These are phyloP conservation scores for Ampelocalamus luodianensis DNA, from an alignment of 176 grass and related monocot genomes.

Conservation along the genomic window DNA sequence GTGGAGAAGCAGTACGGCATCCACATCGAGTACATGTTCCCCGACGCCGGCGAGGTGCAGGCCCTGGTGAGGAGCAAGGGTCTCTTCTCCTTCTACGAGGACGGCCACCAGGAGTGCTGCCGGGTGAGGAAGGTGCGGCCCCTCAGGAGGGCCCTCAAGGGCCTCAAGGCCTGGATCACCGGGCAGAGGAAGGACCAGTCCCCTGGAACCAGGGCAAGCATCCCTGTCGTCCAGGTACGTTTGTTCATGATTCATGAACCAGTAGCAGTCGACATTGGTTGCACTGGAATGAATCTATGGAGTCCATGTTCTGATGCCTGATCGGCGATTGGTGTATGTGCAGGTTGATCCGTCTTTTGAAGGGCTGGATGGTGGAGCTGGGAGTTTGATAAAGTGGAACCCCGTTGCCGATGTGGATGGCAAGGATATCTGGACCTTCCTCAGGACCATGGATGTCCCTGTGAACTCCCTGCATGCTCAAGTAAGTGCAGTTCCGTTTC, in stretches of 20 bases:
- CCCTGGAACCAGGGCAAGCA: constrained; percentile 78
- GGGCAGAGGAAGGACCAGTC: constrained; percentile 95
- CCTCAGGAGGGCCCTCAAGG: constrained; percentile 66
- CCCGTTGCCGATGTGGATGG: constrained; percentile 84
- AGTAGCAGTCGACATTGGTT: no score
- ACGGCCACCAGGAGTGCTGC: constrained; percentile 98
- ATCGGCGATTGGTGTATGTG: background rate
- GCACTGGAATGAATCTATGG: no score
- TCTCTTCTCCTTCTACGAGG: constrained; percentile 98
- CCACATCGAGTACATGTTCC: constrained; percentile 96
- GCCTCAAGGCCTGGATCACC: constrained; percentile 89
- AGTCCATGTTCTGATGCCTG: background rate
- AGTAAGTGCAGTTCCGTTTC: constrained; percentile 38
- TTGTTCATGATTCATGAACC: no score
- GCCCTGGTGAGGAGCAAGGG: constrained; percentile 83
- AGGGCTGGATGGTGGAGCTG: constrained; percentile 66
- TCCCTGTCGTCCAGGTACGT: constrained; percentile 79
- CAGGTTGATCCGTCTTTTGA: constrained; percentile 89
- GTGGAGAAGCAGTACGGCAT: constrained; percentile 95
- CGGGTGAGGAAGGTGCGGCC: constrained; percentile 90
- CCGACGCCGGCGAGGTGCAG: constrained; percentile 81
- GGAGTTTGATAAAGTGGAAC: constrained; percentile 97
- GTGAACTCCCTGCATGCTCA: constrained; percentile 84
- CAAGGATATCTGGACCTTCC: constrained; percentile 92
- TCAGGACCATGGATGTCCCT: constrained; percentile 91